Evolutionary conservation across 148 eudicot genomes (phyloP).

Genomic region (Camellia sinensis): DNA sequence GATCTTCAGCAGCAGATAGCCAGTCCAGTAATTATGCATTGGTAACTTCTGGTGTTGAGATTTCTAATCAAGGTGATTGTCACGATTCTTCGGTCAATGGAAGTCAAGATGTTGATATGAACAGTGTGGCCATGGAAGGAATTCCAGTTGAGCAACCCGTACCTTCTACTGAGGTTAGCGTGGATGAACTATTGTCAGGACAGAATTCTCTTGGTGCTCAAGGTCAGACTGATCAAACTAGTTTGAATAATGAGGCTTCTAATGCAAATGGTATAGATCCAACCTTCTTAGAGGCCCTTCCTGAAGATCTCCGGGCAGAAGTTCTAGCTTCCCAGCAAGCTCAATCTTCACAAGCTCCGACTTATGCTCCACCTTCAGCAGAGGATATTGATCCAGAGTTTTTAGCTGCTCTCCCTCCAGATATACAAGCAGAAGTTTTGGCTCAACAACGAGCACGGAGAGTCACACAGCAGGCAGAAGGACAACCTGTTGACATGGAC

Average conservation of each 20-base stretch:
- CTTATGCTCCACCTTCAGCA: conserved; percentile 68
- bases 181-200: conserved; percentile 42
- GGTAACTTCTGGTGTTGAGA: conserved; percentile 35
- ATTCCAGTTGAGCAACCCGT: conserved; percentile 35
- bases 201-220: conserved; percentile 36
- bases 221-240: conserved; percentile 54
- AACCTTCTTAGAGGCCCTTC: conserved; percentile 96
- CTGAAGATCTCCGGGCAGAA: conserved; percentile 95
- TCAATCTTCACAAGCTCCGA: conserved; percentile 69
- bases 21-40: conserved; percentile 30
- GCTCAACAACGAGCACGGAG: conserved; percentile 97
- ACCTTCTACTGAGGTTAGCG: conserved; percentile 27
- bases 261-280: conserved; percentile 85
- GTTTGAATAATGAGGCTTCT: conserved; percentile 46
- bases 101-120: conserved; percentile 57
- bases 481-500: conserved; percentile 98
- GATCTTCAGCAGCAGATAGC: conserved; percentile 32
- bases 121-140: conserved; percentile 38
- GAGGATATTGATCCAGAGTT: conserved; percentile 99
- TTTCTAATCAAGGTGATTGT: conserved; percentile 36
- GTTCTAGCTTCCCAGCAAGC: conserved; percentile 96
- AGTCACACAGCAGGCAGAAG: conserved; percentile 89
- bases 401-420: conserved; percentile 95
- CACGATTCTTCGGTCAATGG: conserved; percentile 40
- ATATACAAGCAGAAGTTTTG: conserved; percentile 96